phyloP scores from a whole-genome alignment of 2,329 filamentous ascomycete species.

The Chaetoscypha palmicola region DNA sequence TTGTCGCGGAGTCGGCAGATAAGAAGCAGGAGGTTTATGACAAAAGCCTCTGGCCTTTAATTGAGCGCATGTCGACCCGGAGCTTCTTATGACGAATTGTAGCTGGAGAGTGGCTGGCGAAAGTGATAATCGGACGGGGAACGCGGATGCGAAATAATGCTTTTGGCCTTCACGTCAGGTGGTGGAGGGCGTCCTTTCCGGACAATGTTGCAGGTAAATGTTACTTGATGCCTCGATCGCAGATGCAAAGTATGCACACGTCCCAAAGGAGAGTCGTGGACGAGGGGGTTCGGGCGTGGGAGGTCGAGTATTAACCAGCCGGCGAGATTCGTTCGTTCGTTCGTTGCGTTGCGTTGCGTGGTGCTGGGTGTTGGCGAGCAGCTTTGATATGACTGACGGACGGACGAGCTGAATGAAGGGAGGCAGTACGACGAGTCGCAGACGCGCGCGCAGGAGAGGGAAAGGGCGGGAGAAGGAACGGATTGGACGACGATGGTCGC shows the following conservation, averaged over 20 bases:
- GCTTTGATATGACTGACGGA: neutral
- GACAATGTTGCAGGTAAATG: neutral
- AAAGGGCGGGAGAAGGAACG: neutral
- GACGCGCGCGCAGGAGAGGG: neutral
- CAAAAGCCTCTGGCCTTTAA: conserved; percentile 17
- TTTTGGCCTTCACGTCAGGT: neutral
- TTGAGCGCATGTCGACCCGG: conserved; percentile 25
- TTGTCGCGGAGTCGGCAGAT: conserved; percentile 15
- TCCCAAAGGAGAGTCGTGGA: neutral
- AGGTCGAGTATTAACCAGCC: neutral
- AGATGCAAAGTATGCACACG: neutral
- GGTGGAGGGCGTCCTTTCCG: neutral
- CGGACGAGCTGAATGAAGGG: no score
- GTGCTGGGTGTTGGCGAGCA: neutral
- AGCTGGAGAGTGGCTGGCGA: neutral
- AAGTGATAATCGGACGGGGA: neutral
- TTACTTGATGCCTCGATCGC: neutral
- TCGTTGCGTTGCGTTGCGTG: neutral
- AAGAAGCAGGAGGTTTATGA: conserved; percentile 16
- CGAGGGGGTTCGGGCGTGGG: neutral
- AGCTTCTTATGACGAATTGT: neutral
- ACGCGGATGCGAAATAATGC: neutral
- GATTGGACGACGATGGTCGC: neutral
- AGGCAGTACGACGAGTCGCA: neutral
- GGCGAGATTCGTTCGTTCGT: no score